Base-by-base conservation (phyloP, 2,329 filamentous ascomycete species). In the Alternaria rosae region DNA sequence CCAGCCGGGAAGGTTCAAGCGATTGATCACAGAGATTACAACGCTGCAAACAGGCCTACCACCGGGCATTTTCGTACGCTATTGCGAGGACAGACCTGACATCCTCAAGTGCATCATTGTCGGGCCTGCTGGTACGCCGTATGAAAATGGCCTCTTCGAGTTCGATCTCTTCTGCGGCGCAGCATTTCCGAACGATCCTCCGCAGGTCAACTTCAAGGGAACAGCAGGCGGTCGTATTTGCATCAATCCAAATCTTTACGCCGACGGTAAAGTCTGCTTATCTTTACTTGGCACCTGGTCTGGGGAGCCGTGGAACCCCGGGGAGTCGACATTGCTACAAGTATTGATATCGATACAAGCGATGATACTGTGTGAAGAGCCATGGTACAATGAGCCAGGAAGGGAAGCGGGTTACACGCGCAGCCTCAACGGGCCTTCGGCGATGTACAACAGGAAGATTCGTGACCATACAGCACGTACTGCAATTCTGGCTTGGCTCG, bases 341-440 rank as follows among this genome's bases (percentile, higher is more conserved):
- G 74, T 87, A 6, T 76, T 86, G 11, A 80, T 88, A n/a, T 86
- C 83, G 26, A 85, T 88, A 54, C 86, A 88, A 67, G 80, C 81
- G 28, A 86, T 88, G 85, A 83, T 88, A 20, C 80, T 88, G 50
- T 85, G 82, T 64, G 82, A 83, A 15, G 67, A 85, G 51, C 86
- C 86, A 2, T 85, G 78, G 70, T 84, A 82, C 78, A 88, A 88
- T 69, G 85, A 88, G 70, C 86, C 86, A 0, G 82, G 81, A 2
- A 54, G 65, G 12, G 71, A 76, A 12, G 78, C 21, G 23, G 45
- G 26, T 8, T 63, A 64, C 25, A 25, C 38, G 3, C 12, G 11
- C 12, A 25, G 43, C 11, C 4, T 11, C 59, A 32, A 45, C 17
- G 30, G 6, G 17, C 59, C n/a, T 21, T 72, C 72, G 8, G 62